Base-by-base conservation (phyloP, 768 basidiomycete species). In the Tylopilus subfusipes region DNA sequence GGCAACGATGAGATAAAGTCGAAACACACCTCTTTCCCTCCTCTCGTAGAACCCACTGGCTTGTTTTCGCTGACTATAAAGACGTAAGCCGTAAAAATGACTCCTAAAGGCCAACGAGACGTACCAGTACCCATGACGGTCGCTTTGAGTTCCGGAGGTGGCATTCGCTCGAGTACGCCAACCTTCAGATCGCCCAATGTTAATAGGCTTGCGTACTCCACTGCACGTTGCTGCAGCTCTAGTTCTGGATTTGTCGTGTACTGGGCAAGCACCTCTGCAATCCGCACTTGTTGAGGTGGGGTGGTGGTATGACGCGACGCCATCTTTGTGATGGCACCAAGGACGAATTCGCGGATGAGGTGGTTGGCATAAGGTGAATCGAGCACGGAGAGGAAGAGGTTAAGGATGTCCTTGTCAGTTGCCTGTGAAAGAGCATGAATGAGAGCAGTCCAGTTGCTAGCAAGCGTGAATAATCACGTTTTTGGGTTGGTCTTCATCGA, bases 111-210 rank as follows among this genome's bases (percentile, higher is more conserved):
- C 40, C 0, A 24, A 51, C 7, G 13, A 33, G 36, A 74, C 83
- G 59, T 61, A 95, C 93, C 90, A 55, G 88, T 81, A 43, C 93
- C 97, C 80, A 96, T 89, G 2, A 98, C 90, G 3, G 96, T 98
- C n/a, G 90, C 88, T 74, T 95, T 97, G 59, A 98, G 74, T 69
- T 99, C 97, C 2, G 97, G 97, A 6, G 93, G 90, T n/a, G 97
- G 97, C 97, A 99, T 99, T 52, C 93, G 82, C 75, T 99, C 97
- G 55, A 98, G 71, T 1, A 99, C 93, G 34, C 96, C 97, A 9
- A 80, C 78, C 55, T 82, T 78, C 21, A 90, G 73, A n/a, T 89
- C 84, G 6, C 86, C 86, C 9, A 92, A 72, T 27, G 79, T 82
- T 67, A 92, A 93, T 60, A 99, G 68, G 62, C 83, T 88, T 1